Percentiles rank a stretch among this genome's conserved stretches.
These are phyloP conservation scores for Hyphopichia wangnamkhiaoensis DNA, from an alignment of 1,139 yeast species.

Conservation along the genomic window DNA sequence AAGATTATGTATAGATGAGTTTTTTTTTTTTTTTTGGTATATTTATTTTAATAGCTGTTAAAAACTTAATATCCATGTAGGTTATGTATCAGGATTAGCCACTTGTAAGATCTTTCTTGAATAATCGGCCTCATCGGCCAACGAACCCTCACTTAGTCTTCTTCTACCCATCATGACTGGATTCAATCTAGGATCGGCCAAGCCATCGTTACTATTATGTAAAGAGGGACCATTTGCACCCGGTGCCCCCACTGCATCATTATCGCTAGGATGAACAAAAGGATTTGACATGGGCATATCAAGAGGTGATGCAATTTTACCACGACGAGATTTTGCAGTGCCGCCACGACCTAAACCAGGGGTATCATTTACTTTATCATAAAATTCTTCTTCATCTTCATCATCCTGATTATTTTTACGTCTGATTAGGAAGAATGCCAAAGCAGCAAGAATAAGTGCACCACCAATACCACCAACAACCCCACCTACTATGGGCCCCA, in stretches of 20 bases:
- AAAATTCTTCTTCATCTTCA: constrained; percentile 49
- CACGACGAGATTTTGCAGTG: constrained; percentile 28
- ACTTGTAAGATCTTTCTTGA: constrained; percentile 71
- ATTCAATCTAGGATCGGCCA: constrained; percentile 58
- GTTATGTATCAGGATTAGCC: constrained; percentile 60
- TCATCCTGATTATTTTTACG: constrained; percentile 52
- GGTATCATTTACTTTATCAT: constrained; percentile 31
- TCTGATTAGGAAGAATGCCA: constrained; percentile 49
- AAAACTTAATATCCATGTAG: constrained; percentile 2
- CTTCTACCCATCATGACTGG: constrained; percentile 75
- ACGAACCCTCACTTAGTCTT: constrained; percentile 69
- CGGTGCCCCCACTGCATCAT: constrained; percentile 32
- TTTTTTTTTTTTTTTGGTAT: background rate
- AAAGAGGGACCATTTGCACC: constrained; percentile 10
- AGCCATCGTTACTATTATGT: constrained; percentile 16
- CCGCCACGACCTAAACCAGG: constrained; percentile 26
- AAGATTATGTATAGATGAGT: no score
- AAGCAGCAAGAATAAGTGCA: constrained; percentile 43
- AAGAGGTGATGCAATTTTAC: constrained; percentile 24
- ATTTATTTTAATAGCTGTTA: background rate
- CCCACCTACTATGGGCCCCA: constrained; percentile 68
- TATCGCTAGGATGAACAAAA: constrained; percentile 61
- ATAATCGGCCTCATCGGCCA: constrained; percentile 80
- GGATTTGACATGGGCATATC: constrained; percentile 53
- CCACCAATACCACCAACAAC: constrained; percentile 65